Conservation (phyloP, 2,329 filamentous ascomycete species). For the Cryphonectria carpinicola region DNA sequence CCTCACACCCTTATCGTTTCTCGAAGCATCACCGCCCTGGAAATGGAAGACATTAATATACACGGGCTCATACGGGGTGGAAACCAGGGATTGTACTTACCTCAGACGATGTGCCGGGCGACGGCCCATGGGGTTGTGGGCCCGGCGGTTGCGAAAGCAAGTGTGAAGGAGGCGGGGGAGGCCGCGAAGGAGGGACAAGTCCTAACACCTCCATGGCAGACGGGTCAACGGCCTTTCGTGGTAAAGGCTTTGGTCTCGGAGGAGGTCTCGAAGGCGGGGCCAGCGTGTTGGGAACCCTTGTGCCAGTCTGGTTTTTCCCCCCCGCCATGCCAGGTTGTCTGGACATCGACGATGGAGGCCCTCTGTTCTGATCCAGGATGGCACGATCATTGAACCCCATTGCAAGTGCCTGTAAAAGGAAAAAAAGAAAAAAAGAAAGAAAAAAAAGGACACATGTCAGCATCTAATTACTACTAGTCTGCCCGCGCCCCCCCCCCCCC, state of each 20-base stretch:
- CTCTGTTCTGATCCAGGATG: not conserved
- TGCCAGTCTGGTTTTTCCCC: constrained; percentile 12
- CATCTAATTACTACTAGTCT: not conserved
- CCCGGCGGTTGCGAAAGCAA: constrained; percentile 22
- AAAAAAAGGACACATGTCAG: constrained; percentile 12
- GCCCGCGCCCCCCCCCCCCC: not conserved
- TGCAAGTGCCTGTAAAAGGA: constrained; percentile 2
- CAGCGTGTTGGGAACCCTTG: constrained; percentile 27
- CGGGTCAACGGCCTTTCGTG: constrained; percentile 45
- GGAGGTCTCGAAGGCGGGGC: constrained; percentile 20
- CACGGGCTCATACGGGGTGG: too few species aligned
- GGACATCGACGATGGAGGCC: not conserved
- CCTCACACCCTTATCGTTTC: not conserved
- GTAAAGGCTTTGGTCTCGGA: constrained; percentile 27
- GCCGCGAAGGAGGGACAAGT: constrained; percentile 50
- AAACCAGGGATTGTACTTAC: constrained; percentile 10
- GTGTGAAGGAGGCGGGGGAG: constrained; percentile 36
- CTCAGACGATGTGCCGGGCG: constrained; percentile 8
- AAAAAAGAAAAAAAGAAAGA: not conserved
- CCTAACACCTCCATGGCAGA: constrained; percentile 58
- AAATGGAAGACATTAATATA: not conserved
- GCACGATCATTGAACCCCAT: not conserved
- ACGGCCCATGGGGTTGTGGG: constrained; percentile 14
- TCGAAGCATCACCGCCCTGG: not conserved
- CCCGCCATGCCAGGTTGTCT: constrained; percentile 6